Evolutionary conservation across 148 eudicot genomes (phyloP), one percentile per base, ranked within the genome.

Genomic region (Amaranthus hypochondriacus): DNA sequence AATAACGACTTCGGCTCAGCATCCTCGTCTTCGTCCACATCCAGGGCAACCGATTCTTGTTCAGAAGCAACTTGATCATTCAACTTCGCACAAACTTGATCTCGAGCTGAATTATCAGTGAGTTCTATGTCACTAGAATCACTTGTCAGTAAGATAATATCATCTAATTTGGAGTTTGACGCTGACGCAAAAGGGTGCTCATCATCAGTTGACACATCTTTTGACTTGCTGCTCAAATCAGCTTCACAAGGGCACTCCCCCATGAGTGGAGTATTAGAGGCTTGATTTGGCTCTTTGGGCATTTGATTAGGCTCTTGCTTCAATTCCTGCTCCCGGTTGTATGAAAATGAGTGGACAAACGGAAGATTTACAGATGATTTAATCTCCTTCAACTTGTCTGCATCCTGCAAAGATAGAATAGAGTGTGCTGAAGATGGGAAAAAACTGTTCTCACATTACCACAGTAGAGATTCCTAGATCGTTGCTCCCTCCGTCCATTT

Each of bases 371-470:
- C 92, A 2, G 91, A 81, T 73, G 99, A 87, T 59, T 89, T 90
- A 14, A 96, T 96, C 90, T 92, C 89, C 82, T 86, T 91, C 79
- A 96, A 76, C 80, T 89, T 87, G 71, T 69, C 70, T 54, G 76
- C 87, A 52, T 79, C 88, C 90, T 88, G 75, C 43, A 57, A 69
- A 72, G n/a, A 66, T 48, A 12, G 14, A 62, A 57, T 15, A 9
- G 48, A 5, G 11, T 15, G 49, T 15, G 69, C 55, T 66, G 42
- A 62, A 69, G 44, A 70, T 62, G 73, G 4, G 5, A 50, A 53
- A 56, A 3, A 47, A 72, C 39, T 15, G 13, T 55, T 15, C 69
- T 13, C 11, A 70, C 47, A 61, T 70, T 28, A 28, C 39, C 39
- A 28, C 39, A 28, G 39, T 28, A 28, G 39, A 28, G 39, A 28